Conservation (phyloP, 2,329 filamentous ascomycete genomes). For the Penicillium aurantiogriseum region DNA sequence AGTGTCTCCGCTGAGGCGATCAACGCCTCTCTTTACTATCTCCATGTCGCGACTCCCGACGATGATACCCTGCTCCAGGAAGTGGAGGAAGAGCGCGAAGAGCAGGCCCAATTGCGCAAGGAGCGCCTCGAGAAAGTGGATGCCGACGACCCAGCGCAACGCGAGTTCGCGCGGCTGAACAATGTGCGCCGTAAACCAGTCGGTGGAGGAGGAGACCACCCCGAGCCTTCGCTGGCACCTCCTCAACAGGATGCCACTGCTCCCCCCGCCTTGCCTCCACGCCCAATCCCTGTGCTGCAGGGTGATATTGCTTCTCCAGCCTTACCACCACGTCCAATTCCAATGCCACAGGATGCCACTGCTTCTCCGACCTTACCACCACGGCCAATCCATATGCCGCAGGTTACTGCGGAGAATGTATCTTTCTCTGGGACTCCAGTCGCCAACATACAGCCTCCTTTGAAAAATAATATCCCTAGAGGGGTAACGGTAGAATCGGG, state of each 20-base stretch:
- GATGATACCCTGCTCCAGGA: constrained; percentile 49
- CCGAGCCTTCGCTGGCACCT: constrained; percentile 2
- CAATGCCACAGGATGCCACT: background rate
- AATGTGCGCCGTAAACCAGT: constrained; percentile 43
- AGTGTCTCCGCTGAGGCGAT: constrained; percentile 88
- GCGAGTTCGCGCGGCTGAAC: constrained; percentile 37
- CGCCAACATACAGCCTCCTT: constrained; percentile 9
- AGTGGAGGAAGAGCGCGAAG: constrained; percentile 38
- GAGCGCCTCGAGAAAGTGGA: constrained; percentile 25
- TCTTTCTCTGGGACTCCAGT: constrained; percentile 20
- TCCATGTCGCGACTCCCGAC: constrained; percentile 71
- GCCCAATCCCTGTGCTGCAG: constrained; percentile 16
- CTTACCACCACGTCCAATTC: constrained; percentile 22
- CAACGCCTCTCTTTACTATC: constrained; percentile 82
- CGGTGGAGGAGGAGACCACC: constrained; percentile 8
- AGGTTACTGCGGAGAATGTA: constrained; percentile 22
- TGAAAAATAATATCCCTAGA: background rate
- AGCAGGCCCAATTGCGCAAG: constrained; percentile 26
- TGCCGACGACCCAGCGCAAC: constrained; percentile 20
- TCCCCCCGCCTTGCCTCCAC: constrained; percentile 21
- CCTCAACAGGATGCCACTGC: constrained; percentile 11
- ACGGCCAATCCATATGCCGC: constrained; percentile 19
- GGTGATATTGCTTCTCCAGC: constrained; percentile 15
- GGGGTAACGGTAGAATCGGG: background rate
- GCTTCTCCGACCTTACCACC: constrained; percentile 22